Conservation (phyloP, 2,329 filamentous ascomycete genomes). For the Penicillium decumbens region DNA sequence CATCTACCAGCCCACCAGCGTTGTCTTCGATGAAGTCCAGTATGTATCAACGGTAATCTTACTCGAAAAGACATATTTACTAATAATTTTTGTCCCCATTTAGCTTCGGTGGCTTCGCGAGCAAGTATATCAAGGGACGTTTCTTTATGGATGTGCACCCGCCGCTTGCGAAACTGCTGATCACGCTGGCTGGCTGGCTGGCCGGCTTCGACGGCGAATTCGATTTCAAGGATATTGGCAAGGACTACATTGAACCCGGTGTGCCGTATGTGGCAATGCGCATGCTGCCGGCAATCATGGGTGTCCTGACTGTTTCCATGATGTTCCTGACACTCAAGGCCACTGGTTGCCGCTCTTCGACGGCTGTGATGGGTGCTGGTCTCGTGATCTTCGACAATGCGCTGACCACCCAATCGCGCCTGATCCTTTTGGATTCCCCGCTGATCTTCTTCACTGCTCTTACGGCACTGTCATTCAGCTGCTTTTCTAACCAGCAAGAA, state of each 20-base stretch:
- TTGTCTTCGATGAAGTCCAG: conserved; percentile 99
- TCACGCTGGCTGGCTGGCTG: conserved; percentile 89
- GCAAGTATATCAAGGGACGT: conserved; percentile 97
- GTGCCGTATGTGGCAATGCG: conserved; percentile 99
- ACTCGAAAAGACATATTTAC: background rate
- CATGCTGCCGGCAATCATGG: conserved; percentile 82
- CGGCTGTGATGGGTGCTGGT: conserved; percentile 74
- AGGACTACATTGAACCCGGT: conserved; percentile 90
- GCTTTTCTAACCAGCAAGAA: conserved; percentile 96
- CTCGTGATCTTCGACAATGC: conserved; percentile 96
- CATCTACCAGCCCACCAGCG: conserved; percentile 92
- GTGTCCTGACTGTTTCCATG: conserved; percentile 79
- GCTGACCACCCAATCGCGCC: conserved; percentile 85
- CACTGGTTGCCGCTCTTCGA: conserved; percentile 79
- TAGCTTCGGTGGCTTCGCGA: conserved; percentile 95
- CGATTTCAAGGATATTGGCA: conserved; percentile 99
- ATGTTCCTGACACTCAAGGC: conserved; percentile 96
- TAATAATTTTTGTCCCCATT: conserved; percentile 6
- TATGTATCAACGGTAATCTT: conserved; percentile 50
- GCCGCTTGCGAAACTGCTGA: conserved; percentile 90
- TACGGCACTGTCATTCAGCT: conserved; percentile 82
- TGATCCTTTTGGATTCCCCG: conserved; percentile 94
- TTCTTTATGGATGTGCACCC: conserved; percentile 99
- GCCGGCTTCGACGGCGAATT: conserved; percentile 94
- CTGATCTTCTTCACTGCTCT: conserved; percentile 89